Conservation (phyloP, 2,329 filamentous ascomycete species). For the Colletotrichum coccodes region DNA sequence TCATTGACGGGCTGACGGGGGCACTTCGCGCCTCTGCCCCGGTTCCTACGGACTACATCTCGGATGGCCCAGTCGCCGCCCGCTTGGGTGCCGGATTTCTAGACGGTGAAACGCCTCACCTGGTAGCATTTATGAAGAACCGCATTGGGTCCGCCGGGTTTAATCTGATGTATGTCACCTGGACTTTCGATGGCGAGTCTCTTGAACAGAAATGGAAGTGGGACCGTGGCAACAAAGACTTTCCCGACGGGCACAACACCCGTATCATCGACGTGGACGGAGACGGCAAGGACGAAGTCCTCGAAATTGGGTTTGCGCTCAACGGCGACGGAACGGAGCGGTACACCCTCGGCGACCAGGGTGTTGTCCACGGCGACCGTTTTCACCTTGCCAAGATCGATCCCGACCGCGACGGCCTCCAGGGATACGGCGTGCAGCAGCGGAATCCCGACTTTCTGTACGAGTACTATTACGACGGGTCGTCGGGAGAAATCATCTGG, state of each 20-base stretch:
- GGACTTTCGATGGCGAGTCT: slow-evolving; percentile 34
- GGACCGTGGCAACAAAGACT: slow-evolving; percentile 23
- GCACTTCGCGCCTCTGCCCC: slow-evolving; percentile 25
- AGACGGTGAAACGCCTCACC: slow-evolving; percentile 31
- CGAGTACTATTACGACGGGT: slow-evolving; percentile 39
- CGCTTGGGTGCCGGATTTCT: slow-evolving; percentile 35
- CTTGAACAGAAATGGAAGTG: slow-evolving; percentile 37
- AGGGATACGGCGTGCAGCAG: slow-evolving; percentile 38
- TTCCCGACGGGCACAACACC: slow-evolving; percentile 37
- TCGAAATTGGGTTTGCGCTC: slow-evolving; percentile 37
- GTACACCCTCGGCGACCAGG: slow-evolving; percentile 33
- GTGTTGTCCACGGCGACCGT: slow-evolving; percentile 36
- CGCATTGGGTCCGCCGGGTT: slow-evolving; percentile 26
- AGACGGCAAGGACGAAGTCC: slow-evolving; percentile 34
- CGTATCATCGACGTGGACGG: slow-evolving; percentile 37
- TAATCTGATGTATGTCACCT: slow-evolving; percentile 31
- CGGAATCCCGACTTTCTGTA: slow-evolving; percentile 30
- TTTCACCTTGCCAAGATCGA: slow-evolving; percentile 39
- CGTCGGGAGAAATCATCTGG: slow-evolving; percentile 33
- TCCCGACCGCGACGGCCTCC: slow-evolving; percentile 31
- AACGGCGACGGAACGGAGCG: slow-evolving; percentile 36
- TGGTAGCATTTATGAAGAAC: slow-evolving; percentile 37
- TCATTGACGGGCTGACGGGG: slow-evolving; percentile 35
- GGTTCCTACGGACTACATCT: slow-evolving; percentile 21
- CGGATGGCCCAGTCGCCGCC: slow-evolving; percentile 29